These are phyloP conservation scores for Epichloe brachyelytri DNA, from an alignment of 2,329 filamentous ascomycete genomes.

Conservation along the genomic window DNA sequence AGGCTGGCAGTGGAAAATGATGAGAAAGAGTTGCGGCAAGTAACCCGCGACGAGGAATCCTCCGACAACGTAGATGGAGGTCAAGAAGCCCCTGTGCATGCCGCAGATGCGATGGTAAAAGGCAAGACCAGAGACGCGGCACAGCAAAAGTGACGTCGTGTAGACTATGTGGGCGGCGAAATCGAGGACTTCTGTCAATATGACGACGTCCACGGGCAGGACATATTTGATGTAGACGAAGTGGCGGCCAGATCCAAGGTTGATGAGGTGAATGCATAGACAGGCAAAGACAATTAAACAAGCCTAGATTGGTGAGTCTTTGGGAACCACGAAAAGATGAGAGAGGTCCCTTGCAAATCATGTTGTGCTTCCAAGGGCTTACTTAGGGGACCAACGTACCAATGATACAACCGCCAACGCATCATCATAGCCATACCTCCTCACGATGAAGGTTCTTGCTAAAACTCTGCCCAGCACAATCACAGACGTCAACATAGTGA, in stretches of 20 bases:
- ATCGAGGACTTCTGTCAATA: conserved; percentile 32
- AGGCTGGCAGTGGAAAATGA: conserved; percentile 38
- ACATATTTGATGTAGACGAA: conserved; percentile 34
- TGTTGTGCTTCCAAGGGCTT: neutral
- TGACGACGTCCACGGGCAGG: conserved; percentile 25
- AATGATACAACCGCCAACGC: conserved; percentile 21
- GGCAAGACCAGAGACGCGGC: conserved; percentile 37
- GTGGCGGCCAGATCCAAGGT: conserved; percentile 33
- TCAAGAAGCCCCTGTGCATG: conserved; percentile 21
- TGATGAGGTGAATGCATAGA: conserved; percentile 30
- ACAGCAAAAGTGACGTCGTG: conserved; percentile 34
- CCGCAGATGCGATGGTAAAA: conserved; percentile 36
- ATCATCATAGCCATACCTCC: conserved; percentile 26
- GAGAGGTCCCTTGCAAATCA: too few species aligned
- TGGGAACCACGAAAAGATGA: too few species aligned
- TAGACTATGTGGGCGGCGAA: conserved; percentile 39
- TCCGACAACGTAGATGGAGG: conserved; percentile 23
- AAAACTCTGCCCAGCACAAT: conserved; percentile 22
- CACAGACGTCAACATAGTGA: conserved; percentile 20
- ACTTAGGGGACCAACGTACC: conserved; percentile 14
- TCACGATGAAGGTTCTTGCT: conserved; percentile 23
- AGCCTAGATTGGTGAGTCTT: conserved; percentile 11
- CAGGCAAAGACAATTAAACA: conserved; percentile 29
- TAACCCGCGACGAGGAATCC: conserved; percentile 28
- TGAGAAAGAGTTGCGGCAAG: conserved; percentile 33